Evolutionary conservation across 1,139 yeast genomes (phyloP), one percentile per base, ranked within the genome.

Genomic region (Arxiozyma heterogenica): DNA sequence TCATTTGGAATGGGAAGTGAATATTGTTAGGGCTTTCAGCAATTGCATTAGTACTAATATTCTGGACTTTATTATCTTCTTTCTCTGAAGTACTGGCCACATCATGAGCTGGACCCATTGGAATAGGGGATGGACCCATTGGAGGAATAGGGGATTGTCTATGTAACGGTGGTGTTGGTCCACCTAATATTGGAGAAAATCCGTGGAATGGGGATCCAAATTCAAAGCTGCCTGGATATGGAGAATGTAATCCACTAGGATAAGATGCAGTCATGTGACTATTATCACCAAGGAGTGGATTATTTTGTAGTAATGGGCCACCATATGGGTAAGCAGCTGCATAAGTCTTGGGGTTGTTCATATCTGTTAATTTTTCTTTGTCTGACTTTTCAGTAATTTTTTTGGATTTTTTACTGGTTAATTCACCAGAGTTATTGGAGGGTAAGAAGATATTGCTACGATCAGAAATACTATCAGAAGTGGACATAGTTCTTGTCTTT

Each of bases 311-410:
- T 43, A 65, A 52, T n/a, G 71, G 66, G 17, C 70, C 70, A 18
- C 69, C 70, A 47, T 67, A 67, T 22, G 72, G 71, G 44, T 66
- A 68, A 5, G 71, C 70, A 21, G 70, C 69, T 18, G 68, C 65
- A 49, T 61, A 61, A n/a, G 57, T 53, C 18, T 50, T 56, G 6
- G 52, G 54, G 51, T 50, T 53, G 15, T 46, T 41, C 38, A 30
- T 44, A 22, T 38, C 49, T 17, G 50, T 38, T 39, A 38, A 20
- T 18, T 39, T 38, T 41, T 20, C 50, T 18, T 21, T 41, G 17
- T 45, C 50, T 30, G 4, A 23, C 21, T 47, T 44, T 34, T 50
- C 55, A 23, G 18, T 30, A 22, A n/a, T 17, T 25, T 23, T 27
- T 18, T 47, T 54, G 17, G 56, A 41, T 15, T 46, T 44, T 23